Base-by-base conservation (phyloP, 176 grass and related monocot genomes). In the Puya raimondii region DNA sequence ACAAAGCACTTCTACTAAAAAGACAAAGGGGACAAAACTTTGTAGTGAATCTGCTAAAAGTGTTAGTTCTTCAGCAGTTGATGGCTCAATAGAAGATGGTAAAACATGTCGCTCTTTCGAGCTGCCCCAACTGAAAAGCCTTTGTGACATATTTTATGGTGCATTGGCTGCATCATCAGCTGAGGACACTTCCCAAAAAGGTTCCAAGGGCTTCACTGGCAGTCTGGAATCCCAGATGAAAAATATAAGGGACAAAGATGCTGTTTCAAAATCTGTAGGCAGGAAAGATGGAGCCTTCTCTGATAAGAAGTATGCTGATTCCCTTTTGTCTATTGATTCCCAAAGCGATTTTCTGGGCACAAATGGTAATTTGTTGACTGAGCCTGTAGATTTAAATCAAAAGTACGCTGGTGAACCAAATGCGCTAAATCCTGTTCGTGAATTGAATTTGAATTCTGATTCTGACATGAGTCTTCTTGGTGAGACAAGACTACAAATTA, bases 381-480 rank as follows among this genome's bases (percentile, higher is more conserved):
- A 26, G 33, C 72, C 75, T 53, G 20, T 85, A 73, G 86, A 89
- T 79, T 69, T 89, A 51, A 89, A 89, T 73, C 50, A 64, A 26
- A 75, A 79, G 27, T 58, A 23, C 79, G 29, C 49, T 65, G 79
- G 17, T 61, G 56, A 61, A 61, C 56, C 56, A 18, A 61, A 9
- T 16, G 56, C 10, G 2, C 56, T 61, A 10, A 61, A 61, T 61
- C 16, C 9, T 61, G 14, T 18, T 61, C 56, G 9, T 61, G 17
- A 16, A 11, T 18, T 9, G 16, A 61, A 18, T 61, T 61, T 61
- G 17, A 52, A 64, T 65, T 12, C 70, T 75, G 64, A 82, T 33
- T 42, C 64, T 65, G 72, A 66, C 70, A 14, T 65, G 14, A 68
- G 77, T 70, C 13, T 53, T 57, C 21, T 74, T 78, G 64, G 54